phyloP scores from a whole-genome alignment of 73 alveolate species.

The Strombidium stylifer region DNA sequence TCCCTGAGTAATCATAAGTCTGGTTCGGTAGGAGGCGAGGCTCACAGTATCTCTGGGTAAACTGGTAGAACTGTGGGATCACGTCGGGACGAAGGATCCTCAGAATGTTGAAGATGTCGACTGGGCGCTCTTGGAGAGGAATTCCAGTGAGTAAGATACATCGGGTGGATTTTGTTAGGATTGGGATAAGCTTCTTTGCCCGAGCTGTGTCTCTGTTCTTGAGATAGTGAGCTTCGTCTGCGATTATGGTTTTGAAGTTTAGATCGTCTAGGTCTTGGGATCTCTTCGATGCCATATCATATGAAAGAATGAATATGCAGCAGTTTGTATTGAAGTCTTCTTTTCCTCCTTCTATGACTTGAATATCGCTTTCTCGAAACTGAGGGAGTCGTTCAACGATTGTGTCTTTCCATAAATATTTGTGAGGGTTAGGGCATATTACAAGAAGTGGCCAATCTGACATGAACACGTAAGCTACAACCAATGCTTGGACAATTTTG shows the following conservation, averaged over 20 bases:
- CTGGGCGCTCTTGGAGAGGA: constrained; percentile 92
- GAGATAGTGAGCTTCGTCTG: constrained; percentile 95
- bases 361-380: constrained; percentile 41
- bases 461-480: constrained; percentile 73
- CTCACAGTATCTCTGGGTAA: constrained; percentile 83
- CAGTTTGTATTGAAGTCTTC: constrained; percentile 59
- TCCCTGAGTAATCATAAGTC: constrained; percentile 82
- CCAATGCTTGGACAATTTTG: constrained; percentile 90
- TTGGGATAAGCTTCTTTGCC: constrained; percentile 79
- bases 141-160: constrained; percentile 92
- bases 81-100: constrained; percentile 79
- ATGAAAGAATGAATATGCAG: constrained; percentile 76
- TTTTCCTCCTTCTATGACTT: constrained; percentile 64
- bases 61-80: constrained; percentile 59
- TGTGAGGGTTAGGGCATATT: constrained; percentile 88
- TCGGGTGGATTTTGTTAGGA: constrained; percentile 69
- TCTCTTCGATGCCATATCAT: constrained; percentile 71
- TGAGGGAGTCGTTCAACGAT: constrained; percentile 77
- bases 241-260: constrained; percentile 70
- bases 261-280: constrained; percentile 46
- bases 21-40: constrained; percentile 74
- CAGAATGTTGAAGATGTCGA: constrained; percentile 84
- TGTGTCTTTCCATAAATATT: constrained; percentile 86
- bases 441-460: constrained; percentile 95
- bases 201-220: constrained; percentile 77